Conservation (phyloP, 179 eudicot genomes). For the Vitellaria paradoxa region DNA sequence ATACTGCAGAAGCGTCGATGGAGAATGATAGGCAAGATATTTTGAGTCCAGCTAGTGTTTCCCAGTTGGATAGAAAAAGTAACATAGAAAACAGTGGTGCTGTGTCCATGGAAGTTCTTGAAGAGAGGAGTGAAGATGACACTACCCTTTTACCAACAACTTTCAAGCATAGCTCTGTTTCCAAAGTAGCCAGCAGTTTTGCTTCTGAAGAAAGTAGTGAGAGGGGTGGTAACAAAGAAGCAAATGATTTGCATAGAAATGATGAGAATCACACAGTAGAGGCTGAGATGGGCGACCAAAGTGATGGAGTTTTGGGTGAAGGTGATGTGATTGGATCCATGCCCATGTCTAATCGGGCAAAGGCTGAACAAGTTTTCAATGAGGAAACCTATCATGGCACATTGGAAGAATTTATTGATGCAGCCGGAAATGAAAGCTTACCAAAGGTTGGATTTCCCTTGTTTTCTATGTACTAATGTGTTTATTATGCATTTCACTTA, state of each 20-base stretch:
- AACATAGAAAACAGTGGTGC: not conserved
- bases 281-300: not conserved
- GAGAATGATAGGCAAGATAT: slow-evolving; percentile 14
- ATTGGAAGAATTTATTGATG: slow-evolving; percentile 13
- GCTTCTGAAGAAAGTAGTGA: not conserved
- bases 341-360: slow-evolving; percentile 10
- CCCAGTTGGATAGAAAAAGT: not conserved
- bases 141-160: not conserved
- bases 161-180: not conserved
- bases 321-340: not conserved
- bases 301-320: slow-evolving; percentile 12
- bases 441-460: slow-evolving; percentile 18
- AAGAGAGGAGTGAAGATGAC: slow-evolving; percentile 14
- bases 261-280: slow-evolving; percentile 5
- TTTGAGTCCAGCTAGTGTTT: not conserved
- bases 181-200: not conserved
- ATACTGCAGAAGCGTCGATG: slow-evolving; percentile 12
- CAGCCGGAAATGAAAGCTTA: slow-evolving; percentile 14
- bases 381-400: slow-evolving; percentile 15
- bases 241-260: not conserved
- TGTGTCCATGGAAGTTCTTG: slow-evolving; percentile 5
- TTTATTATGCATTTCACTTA: not conserved
- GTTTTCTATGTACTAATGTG: not conserved
- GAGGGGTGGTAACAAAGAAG: slow-evolving; percentile 1
- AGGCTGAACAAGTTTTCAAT: not conserved